Percentiles rank a stretch among this genome's conserved stretches.
Conservation (phyloP, 192 early-diverging fungal species). For the Coemansia sp. region DNA sequence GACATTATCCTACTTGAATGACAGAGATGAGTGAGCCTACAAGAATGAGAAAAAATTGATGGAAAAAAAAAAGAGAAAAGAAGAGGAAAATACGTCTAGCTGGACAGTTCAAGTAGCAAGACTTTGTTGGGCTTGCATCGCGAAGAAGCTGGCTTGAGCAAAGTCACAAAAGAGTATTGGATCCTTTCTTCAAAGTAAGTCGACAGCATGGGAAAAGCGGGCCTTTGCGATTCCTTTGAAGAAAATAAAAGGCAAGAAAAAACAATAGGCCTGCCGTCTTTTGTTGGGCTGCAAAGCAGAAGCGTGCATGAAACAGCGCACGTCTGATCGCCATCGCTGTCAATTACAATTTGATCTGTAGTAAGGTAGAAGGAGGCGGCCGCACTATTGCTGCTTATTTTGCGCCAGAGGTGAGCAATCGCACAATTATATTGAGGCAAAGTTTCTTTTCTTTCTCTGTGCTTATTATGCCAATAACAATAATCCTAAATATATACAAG, state of each 20-base stretch:
- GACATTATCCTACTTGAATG: not conserved
- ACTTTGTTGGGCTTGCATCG: not conserved
- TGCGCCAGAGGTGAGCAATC: not conserved
- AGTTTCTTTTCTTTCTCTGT: no score
- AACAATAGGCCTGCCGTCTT: not conserved
- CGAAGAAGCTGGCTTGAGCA: not conserved
- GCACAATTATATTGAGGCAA: not conserved
- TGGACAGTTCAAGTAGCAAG: no score
- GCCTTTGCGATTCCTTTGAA: not conserved
- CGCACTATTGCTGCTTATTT: not conserved
- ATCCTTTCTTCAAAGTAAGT: not conserved
- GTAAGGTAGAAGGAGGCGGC: not conserved
- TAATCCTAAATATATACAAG: not conserved
- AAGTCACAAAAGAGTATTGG: not conserved
- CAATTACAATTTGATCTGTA: constrained; percentile 1
- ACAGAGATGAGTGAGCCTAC: not conserved
- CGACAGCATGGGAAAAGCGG: not conserved
- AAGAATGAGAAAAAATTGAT: not conserved
- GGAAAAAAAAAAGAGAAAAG: not conserved
- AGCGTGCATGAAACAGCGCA: not conserved
- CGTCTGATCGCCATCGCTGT: not conserved
- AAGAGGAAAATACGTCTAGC: not conserved
- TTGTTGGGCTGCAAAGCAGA: no score
- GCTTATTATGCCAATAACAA: not conserved
- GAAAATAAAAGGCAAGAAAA: not conserved